A percentile compares a stretch with the other conserved stretches of the same genome.
Conservation (phyloP, 2,329 filamentous ascomycete species). For the Lasiodiplodia hormozganensis region DNA sequence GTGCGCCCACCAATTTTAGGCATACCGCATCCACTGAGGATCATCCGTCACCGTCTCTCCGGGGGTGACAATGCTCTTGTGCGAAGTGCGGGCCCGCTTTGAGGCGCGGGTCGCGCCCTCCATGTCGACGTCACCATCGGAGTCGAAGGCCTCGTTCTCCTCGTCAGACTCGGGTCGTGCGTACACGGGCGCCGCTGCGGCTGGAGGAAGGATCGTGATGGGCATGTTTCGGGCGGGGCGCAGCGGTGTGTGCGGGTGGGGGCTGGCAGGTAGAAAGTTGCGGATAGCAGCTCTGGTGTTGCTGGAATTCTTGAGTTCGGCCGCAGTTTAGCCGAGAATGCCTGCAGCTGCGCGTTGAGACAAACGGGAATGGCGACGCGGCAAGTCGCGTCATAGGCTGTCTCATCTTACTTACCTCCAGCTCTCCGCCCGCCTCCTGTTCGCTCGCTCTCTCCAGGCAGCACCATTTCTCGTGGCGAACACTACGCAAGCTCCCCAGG, state of each 20-base stretch:
- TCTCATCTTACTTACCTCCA: not conserved
- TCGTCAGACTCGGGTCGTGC: slow-evolving; percentile 40
- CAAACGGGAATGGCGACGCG: slow-evolving; percentile 3
- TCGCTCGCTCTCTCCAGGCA: slow-evolving; percentile 12
- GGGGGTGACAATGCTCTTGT: slow-evolving; percentile 75
- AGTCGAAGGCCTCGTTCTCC: slow-evolving; percentile 45
- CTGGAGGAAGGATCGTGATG: slow-evolving; percentile 65
- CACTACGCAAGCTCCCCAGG: slow-evolving; percentile 10
- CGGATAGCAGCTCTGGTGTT: slow-evolving; percentile 2
- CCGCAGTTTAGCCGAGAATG: not conserved
- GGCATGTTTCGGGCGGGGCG: slow-evolving; percentile 53
- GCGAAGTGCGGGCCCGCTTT: slow-evolving; percentile 47
- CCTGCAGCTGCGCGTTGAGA: not conserved
- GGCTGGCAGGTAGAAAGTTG: not conserved
- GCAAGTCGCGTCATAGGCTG: slow-evolving; percentile 15
- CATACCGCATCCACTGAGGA: slow-evolving; percentile 84
- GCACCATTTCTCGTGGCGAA: slow-evolving; percentile 10
- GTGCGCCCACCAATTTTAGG: not conserved
- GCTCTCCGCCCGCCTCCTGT: not conserved
- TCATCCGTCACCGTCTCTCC: slow-evolving; percentile 88
- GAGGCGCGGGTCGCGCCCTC: slow-evolving; percentile 52
- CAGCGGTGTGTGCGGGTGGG: not conserved
- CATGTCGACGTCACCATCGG: slow-evolving; percentile 58
- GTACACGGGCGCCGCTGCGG: slow-evolving; percentile 43
- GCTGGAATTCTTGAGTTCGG: not conserved